Evolutionary conservation across 192 early-diverging fungal species (phyloP), one percentile per base, ranked within the genome.

Genomic region (Chytriomyces sp.): DNA sequence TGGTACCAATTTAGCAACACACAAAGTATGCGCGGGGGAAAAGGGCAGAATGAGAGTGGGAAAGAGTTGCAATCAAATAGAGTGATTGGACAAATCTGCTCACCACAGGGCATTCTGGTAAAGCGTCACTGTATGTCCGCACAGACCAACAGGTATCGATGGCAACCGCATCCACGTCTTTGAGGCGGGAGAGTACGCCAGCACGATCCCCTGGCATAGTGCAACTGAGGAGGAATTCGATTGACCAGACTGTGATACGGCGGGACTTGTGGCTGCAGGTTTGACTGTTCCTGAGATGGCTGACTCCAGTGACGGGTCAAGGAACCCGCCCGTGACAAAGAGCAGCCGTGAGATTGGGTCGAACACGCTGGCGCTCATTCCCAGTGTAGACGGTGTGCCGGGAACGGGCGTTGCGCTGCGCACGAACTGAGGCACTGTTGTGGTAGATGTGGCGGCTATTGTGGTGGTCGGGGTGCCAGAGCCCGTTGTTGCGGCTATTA

Each of bases 91-190:
- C 11, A 26, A 13, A 43, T 13, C 18, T 26, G 57, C 69, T 47
- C 28, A 46, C 65, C 67, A 72, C 13, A 71, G 69, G 8, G 53
- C 26, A 13, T 53, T 28, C 16, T 53, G 24, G 16, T 13, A 23
- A n/a, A 46, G 49, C 1, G 77, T 72, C 50, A 70, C 35, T 8
- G 77, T 72, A 49, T 78, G 77, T 8, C 77, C 67, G 62, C 77
- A 78, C 49, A 78, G 60, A 11, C 77, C 77, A 6, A 72, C 68
- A 6, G 77, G 77, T 63, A 78, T 63, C 9, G 48, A n/a, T 57
- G 16, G 53, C 16, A 57, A 57, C 53, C 53, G 20, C 16, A 57
- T 57, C 13, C 53, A 20, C 53, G 20, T 50, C 20, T 26, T 70
- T 44, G 48, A 43, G 26, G 26, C n/a, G 46, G 24, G 57, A 35